Percentiles rank a stretch among this genome's conserved stretches.
Conservation (phyloP, 768 basidiomycete genomes). For the Hygrophorus pudorinus region DNA sequence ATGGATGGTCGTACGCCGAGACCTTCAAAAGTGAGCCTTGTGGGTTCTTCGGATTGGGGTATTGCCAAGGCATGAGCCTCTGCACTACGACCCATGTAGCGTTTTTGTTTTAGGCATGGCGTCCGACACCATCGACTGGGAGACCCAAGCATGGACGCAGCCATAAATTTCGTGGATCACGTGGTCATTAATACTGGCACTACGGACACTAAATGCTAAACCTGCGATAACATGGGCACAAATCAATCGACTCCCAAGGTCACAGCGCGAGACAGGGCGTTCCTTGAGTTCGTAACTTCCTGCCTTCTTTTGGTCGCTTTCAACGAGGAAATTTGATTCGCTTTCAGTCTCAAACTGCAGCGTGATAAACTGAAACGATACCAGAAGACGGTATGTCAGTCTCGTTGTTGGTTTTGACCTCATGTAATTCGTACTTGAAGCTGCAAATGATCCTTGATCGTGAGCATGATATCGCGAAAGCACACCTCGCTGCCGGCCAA, state of each 20-base stretch:
- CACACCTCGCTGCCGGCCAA: slow-evolving; percentile 69
- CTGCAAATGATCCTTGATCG: slow-evolving; percentile 79
- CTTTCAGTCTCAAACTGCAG: slow-evolving; percentile 81
- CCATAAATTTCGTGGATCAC: too few species aligned
- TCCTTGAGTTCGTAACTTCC: slow-evolving; percentile 71
- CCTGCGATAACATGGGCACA: slow-evolving; percentile 42
- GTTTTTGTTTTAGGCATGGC: slow-evolving; percentile 7
- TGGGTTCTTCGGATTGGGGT: not conserved
- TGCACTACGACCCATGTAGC: not conserved
- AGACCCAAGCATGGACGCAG: slow-evolving; percentile 9
- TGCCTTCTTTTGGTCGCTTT: slow-evolving; percentile 5
- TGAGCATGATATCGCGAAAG: slow-evolving; percentile 83
- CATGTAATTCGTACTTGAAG: slow-evolving; percentile 27
- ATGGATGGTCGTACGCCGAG: slow-evolving; percentile 44
- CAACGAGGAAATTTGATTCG: not conserved
- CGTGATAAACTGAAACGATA: slow-evolving; percentile 94
- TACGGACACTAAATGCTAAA: too few species aligned
- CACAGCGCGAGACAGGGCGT: slow-evolving; percentile 87
- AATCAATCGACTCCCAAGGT: slow-evolving; percentile 78
- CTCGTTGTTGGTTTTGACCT: not conserved
- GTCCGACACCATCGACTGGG: slow-evolving; percentile 16
- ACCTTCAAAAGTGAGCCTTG: slow-evolving; percentile 30
- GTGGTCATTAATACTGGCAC: too few species aligned
- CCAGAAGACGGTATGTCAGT: slow-evolving; percentile 69
- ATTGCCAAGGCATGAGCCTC: not conserved